These are phyloP conservation scores for Chytriomyces sp. DNA, from an alignment of 192 early-diverging fungal species.

Conservation along the genomic window DNA sequence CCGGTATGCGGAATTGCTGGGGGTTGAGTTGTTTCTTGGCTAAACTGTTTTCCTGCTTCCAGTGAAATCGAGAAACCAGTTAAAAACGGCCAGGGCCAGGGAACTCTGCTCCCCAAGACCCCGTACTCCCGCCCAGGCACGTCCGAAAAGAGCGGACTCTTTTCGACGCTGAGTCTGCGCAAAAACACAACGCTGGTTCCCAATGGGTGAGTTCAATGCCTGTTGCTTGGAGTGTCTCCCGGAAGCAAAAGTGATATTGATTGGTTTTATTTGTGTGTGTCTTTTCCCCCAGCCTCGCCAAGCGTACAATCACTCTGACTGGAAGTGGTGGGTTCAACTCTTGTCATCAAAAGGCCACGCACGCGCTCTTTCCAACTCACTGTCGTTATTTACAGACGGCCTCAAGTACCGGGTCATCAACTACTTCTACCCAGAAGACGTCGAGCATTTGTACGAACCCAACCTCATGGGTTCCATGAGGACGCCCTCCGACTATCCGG, in stretches of 20 bases:
- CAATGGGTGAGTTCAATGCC: background rate
- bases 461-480: too few species aligned
- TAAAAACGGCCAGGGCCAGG: background rate
- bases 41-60: background rate
- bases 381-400: too few species aligned
- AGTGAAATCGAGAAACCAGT: background rate
- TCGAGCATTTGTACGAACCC: background rate
- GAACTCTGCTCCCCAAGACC: background rate
- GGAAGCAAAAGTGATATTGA: too few species aligned
- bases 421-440: slow-evolving; percentile 9
- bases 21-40: background rate
- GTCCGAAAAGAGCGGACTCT: background rate
- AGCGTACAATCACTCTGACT: too few species aligned
- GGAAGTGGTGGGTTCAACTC: too few species aligned
- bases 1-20: background rate
- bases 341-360: too few species aligned
- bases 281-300: background rate
- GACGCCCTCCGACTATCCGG: too few species aligned
- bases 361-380: too few species aligned
- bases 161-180: background rate
- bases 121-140: background rate
- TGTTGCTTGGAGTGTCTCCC: too few species aligned
- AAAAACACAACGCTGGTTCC: slow-evolving; percentile 4
- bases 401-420: slow-evolving; percentile 3
- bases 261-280: too few species aligned